Conservation (phyloP, 2,329 filamentous ascomycete genomes). For the Pseudogymnoascus sp. region DNA sequence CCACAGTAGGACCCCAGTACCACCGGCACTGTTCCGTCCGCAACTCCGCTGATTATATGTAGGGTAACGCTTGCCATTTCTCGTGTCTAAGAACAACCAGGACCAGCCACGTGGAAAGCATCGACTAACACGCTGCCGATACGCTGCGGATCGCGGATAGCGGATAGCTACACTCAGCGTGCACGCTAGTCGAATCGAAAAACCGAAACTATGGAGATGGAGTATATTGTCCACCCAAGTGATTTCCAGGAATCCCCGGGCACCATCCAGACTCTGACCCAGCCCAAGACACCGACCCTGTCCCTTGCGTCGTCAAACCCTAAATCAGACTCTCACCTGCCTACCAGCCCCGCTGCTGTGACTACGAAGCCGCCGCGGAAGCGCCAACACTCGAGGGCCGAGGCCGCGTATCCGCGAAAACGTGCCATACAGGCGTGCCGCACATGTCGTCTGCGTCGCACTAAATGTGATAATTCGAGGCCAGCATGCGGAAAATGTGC, state of each 20-base stretch:
- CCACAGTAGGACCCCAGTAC: conserved; percentile 1
- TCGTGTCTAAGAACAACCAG: neutral
- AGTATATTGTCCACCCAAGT: conserved; percentile 7
- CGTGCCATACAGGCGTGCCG: conserved; percentile 29
- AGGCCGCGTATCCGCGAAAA: conserved; percentile 22
- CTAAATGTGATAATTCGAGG: conserved; percentile 30
- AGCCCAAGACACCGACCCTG: neutral
- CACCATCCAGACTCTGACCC: neutral
- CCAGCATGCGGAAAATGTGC: conserved; percentile 28
- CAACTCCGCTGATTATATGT: conserved; percentile 8
- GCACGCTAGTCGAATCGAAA: neutral
- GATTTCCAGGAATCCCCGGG: conserved; percentile 5
- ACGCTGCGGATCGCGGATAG: neutral
- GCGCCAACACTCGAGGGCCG: neutral
- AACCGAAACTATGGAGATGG: conserved; percentile 7
- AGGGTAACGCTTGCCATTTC: neutral
- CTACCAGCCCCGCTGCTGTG: neutral
- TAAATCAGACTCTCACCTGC: neutral
- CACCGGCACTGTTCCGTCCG: conserved; percentile 2
- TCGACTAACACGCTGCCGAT: neutral
- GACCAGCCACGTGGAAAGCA: neutral
- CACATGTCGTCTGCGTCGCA: conserved; percentile 27
- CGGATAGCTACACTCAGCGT: neutral
- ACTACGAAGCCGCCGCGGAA: conserved; percentile 5
- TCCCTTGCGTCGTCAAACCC: neutral